Base-by-base conservation (phyloP, 257 asterid genomes). In the Ehretia macrophylla region DNA sequence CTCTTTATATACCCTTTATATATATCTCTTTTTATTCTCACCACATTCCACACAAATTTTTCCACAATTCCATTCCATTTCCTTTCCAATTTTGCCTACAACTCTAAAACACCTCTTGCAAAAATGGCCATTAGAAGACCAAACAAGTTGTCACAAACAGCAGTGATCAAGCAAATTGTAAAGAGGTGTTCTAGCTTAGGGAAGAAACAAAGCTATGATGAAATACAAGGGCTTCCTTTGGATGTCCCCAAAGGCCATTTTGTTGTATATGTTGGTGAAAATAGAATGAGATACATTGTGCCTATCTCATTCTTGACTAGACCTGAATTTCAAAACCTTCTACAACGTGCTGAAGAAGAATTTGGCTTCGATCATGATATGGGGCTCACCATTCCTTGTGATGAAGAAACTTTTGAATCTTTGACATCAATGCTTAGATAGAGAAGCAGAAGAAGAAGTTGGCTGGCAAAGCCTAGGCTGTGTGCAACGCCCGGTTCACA, bases 171-270 rank as follows among this genome's bases (percentile, higher is more conserved):
- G 63, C 72, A 79, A 48, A 79, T 79, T n/a, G 22, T 75, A 57
- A 76, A 71, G 68, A 65, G 81, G 20, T 79, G 83, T 38, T 79
- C 82, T 0, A 79, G 82, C 62, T 40, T 79, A n/a, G 85, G 80
- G 1, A 79, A 70, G 76, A 73, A 63, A 56, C 47, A 10, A 42
- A 66, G 51, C 11, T 58, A 58, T 0, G 57, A 66, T 11, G 70
- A 72, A 14, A 82, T 69, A 10, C 77, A 66, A 18, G 73, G 73
- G 40, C 74, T 62, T 8, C 78, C 70, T 0, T 5, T 73, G 23
- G 78, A 73, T 40, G 78, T 73, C 4, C 78, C 78, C 8, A 73
- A 63, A 53, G 78, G 78, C 8, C 74, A 73, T 17, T 73, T 73
- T 56, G 78, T 58, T 0, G 78, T 73, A 14, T 73, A 73, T n/a